Percentiles rank a stretch among this genome's conserved stretches.
Conservation (phyloP, 495 filamentous ascomycete species). For the Haplographium delicatum region DNA sequence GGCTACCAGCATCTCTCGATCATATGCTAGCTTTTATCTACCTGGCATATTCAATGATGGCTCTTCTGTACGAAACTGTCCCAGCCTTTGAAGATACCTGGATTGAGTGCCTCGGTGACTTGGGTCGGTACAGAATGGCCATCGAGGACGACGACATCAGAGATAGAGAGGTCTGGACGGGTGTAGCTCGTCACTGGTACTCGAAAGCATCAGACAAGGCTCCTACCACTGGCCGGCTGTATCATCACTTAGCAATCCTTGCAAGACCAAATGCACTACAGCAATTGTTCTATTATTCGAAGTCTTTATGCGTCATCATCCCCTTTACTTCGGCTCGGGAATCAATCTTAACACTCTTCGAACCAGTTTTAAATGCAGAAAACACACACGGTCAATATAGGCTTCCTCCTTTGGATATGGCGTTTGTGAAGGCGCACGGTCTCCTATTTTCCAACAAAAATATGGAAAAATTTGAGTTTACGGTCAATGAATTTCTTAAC, state of each 20-base stretch:
- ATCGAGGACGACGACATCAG: slow-evolving; percentile 67
- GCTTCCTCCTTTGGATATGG: slow-evolving; percentile 34
- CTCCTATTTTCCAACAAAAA: slow-evolving; percentile 56
- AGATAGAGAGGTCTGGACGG: slow-evolving; percentile 75
- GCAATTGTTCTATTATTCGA: slow-evolving; percentile 69
- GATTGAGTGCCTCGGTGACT: slow-evolving; percentile 85
- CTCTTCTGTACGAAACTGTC: slow-evolving; percentile 70
- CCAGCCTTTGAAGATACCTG: slow-evolving; percentile 75
- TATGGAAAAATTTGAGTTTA: slow-evolving; percentile 39
- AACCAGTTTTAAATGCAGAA: slow-evolving; percentile 20
- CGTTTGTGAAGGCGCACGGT: slow-evolving; percentile 61
- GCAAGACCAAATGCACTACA: slow-evolving; percentile 67
- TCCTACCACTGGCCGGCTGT: slow-evolving; percentile 66
- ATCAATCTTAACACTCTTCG: slow-evolving; percentile 24
- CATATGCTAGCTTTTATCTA: slow-evolving; percentile 82
- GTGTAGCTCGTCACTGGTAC: slow-evolving; percentile 77
- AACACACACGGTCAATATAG: slow-evolving; percentile 9
- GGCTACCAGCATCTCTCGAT: slow-evolving; percentile 64
- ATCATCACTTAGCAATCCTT: slow-evolving; percentile 81
- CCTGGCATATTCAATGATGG: slow-evolving; percentile 76
- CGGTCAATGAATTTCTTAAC: slow-evolving; percentile 45
- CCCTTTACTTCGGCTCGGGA: slow-evolving; percentile 24
- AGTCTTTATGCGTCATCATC: slow-evolving; percentile 30
- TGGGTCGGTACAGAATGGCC: slow-evolving; percentile 63
- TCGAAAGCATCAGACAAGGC: slow-evolving; percentile 66